These are phyloP conservation scores for Hypoxylon rubiginosum DNA, from an alignment of 2,329 filamentous ascomycete genomes.

Conservation along the genomic window DNA sequence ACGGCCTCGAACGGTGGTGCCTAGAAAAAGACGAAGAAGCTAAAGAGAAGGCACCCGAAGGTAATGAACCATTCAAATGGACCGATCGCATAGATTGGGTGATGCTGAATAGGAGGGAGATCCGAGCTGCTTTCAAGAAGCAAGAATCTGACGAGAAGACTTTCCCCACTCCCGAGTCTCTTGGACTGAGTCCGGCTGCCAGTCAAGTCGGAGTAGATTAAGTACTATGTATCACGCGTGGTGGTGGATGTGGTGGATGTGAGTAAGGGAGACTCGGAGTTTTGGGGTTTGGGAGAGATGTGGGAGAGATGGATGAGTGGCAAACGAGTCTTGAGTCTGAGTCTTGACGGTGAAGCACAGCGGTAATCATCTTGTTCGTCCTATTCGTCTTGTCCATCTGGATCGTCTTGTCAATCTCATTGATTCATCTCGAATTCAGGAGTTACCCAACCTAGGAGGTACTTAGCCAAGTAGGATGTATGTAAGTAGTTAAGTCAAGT, in stretches of 20 bases:
- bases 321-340: not conserved
- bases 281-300: not conserved
- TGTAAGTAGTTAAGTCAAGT: not conserved
- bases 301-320: not conserved
- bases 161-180: constrained; percentile 2
- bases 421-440: no score
- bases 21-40: not conserved
- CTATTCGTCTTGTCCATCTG: no score
- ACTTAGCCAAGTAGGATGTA: no score
- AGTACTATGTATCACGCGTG: not conserved
- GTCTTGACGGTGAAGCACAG: not conserved
- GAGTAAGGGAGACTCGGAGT: constrained; percentile 3
- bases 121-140: constrained; percentile 6
- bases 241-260: not conserved
- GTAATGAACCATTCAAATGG: constrained; percentile 1
- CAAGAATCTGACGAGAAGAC: not conserved
- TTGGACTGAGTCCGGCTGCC: not conserved
- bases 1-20: not conserved
- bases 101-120: not conserved
- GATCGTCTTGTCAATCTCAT: no score
- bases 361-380: no score
- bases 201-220: not conserved
- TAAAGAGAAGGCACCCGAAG: not conserved
- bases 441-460: no score
- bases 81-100: constrained; percentile 8